phyloP scores from a whole-genome alignment of 129 eudicot genomes.

The Artemisia annua region DNA sequence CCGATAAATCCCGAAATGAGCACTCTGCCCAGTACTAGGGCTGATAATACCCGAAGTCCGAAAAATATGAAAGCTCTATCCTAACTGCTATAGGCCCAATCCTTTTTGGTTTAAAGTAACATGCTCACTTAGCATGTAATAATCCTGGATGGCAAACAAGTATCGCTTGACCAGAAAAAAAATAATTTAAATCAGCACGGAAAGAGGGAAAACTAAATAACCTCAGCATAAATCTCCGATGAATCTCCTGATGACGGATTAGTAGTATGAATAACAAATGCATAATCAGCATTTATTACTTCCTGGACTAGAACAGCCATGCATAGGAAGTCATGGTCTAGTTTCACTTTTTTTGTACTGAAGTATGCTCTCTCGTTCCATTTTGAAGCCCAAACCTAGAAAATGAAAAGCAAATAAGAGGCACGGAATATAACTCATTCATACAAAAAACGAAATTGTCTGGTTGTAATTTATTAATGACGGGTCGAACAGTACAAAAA shows the following conservation, averaged over 20 bases:
- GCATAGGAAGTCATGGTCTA: conserved; percentile 89
- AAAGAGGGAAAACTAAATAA: conserved; percentile 31
- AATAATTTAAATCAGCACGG: neutral
- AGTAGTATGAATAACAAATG: conserved; percentile 96
- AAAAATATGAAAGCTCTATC: no score
- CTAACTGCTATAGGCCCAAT: no score
- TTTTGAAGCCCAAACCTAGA: conserved; percentile 97
- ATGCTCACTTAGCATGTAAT: no score
- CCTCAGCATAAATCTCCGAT: conserved; percentile 96
- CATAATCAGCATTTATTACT: conserved; percentile 92
- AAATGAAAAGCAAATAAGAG: conserved; percentile 10
- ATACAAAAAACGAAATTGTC: neutral
- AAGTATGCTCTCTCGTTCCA: conserved; percentile 99
- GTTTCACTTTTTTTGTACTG: conserved; percentile 87
- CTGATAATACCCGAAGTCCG: no score
- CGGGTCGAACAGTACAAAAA: neutral
- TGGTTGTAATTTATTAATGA: neutral
- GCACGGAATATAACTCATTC: neutral
- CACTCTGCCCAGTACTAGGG: no score
- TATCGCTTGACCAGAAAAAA: neutral
- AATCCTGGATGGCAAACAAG: neutral
- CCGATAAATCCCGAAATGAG: no score
- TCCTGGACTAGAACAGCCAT: conserved; percentile 99
- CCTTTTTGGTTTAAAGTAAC: no score
- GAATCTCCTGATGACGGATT: conserved; percentile 96